These are phyloP conservation scores for Chondrus crispus DNA, from an alignment of 23 red algal genomes.

Conservation along the genomic window DNA sequence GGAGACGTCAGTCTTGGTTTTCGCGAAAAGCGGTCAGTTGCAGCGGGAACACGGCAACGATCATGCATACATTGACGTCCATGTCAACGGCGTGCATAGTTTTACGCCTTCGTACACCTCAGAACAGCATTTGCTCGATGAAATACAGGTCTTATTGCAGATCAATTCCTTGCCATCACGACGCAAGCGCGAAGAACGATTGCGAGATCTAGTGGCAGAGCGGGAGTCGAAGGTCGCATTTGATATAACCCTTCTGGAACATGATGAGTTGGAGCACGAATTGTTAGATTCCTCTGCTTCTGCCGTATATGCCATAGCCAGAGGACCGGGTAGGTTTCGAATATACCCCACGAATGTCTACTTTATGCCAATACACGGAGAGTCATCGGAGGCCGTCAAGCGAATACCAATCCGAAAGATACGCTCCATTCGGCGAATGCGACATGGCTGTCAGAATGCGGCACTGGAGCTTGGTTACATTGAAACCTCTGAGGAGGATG, in stretches of 20 bases:
- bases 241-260: constrained; percentile 53
- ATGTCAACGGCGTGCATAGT: constrained; percentile 27
- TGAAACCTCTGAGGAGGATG: neutral
- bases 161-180: constrained; percentile 3
- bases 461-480: constrained; percentile 45
- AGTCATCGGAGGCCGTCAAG: constrained; percentile 3
- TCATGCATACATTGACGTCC: constrained; percentile 49
- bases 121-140: constrained; percentile 28
- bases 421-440: constrained; percentile 11
- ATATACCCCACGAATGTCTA: constrained; percentile 47
- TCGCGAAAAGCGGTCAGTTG: constrained; percentile 16
- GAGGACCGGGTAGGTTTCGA: constrained; percentile 50
- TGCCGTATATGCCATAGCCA: constrained; percentile 42
- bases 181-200: constrained; percentile 15
- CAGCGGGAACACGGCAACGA: constrained; percentile 50
- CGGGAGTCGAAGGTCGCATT: constrained; percentile 38
- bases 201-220: constrained; percentile 35
- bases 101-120: constrained; percentile 51
- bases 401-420: constrained; percentile 20
- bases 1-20: constrained; percentile 24
- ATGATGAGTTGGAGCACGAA: constrained; percentile 31
- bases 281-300: constrained; percentile 48
- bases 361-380: constrained; percentile 72
- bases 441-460: constrained; percentile 43
- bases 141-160: constrained; percentile 9